Evolutionary conservation across 805 yeast species (phyloP).

Genomic region (Starmerella bombicola): DNA sequence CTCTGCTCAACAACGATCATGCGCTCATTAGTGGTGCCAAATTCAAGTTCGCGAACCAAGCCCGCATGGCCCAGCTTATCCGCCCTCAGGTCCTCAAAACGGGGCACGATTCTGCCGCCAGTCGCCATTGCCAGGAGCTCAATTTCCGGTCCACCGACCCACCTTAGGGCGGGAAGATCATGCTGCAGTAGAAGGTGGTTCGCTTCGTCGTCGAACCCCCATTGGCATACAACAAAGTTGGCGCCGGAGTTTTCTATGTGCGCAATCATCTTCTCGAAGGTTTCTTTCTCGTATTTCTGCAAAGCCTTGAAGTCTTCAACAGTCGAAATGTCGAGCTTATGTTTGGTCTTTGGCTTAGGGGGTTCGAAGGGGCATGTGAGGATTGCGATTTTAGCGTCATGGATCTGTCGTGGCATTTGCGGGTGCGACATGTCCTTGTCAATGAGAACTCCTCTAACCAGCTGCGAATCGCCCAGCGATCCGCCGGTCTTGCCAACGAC

Average conservation of each 20-base stretch:
- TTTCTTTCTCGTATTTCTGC: conserved; percentile 84
- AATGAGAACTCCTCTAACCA: conserved; percentile 81
- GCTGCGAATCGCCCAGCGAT: conserved; percentile 66
- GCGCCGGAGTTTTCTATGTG: conserved; percentile 84
- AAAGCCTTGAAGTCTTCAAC: conserved; percentile 87
- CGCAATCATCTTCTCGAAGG: conserved; percentile 81
- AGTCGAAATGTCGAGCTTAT: conserved; percentile 82
- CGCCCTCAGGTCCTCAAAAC: conserved; percentile 79
- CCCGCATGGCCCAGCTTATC: conserved; percentile 86
- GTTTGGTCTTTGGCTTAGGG: conserved; percentile 98
- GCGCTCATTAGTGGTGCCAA: conserved; percentile 92
- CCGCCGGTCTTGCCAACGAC: conserved; percentile 96
- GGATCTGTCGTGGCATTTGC: conserved; percentile 80
- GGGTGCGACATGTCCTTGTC: conserved; percentile 98
- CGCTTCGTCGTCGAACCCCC: conserved; percentile 99
- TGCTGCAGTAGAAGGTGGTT: conserved; percentile 82
- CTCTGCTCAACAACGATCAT: conserved; percentile 67
- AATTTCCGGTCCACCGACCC: conserved; percentile 97
- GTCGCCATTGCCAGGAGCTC: conserved; percentile 96
- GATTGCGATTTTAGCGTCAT: conserved; percentile 80
- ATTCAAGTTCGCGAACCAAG: conserved; percentile 69
- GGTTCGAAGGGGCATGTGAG: conserved; percentile 99
- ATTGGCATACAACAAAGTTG: conserved; percentile 91
- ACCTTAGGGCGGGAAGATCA: conserved; percentile 87
- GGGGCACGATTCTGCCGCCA: conserved; percentile 89